Percentiles rank a stretch among this genome's conserved stretches.
Conservation (phyloP, 495 filamentous ascomycete genomes). For the Aspergillus sparsus region DNA sequence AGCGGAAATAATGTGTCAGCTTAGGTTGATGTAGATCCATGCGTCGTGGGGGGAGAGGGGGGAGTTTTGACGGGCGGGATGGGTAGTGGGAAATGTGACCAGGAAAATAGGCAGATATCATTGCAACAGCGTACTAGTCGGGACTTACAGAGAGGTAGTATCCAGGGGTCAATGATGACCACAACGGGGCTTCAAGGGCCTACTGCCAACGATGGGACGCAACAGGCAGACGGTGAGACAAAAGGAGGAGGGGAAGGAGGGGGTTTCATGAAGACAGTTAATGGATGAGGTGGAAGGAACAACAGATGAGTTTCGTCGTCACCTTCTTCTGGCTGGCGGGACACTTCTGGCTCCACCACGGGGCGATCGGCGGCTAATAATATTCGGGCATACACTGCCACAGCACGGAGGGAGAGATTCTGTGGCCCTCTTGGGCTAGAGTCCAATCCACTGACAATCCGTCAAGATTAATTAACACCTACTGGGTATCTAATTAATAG, state of each 20-base stretch:
- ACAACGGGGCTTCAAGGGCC: conserved; percentile 11
- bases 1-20: conserved; percentile 27
- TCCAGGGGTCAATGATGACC: not conserved
- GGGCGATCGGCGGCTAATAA: conserved; percentile 47
- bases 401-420: not conserved
- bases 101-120: not conserved
- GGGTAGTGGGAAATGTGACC: conserved; percentile 12
- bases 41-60: conserved; percentile 13
- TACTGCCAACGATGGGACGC: conserved; percentile 4
- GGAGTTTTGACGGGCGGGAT: conserved; percentile 8
- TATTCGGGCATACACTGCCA: conserved; percentile 28
- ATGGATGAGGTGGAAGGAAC: conserved; percentile 22
- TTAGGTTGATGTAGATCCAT: conserved; percentile 24
- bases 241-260: conserved; percentile 21
- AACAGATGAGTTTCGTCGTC: conserved; percentile 2
- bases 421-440: too few species aligned
- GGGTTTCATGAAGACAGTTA: not conserved
- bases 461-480: too few species aligned
- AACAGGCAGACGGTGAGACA: conserved; percentile 7
- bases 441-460: too few species aligned
- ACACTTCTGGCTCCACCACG: conserved; percentile 36
- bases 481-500: too few species aligned
- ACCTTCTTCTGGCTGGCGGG: conserved; percentile 8
- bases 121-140: not conserved
- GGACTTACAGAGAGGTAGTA: conserved; percentile 9